phyloP scores from a whole-genome alignment of 345 rosid species.

The Brassica cretica region DNA sequence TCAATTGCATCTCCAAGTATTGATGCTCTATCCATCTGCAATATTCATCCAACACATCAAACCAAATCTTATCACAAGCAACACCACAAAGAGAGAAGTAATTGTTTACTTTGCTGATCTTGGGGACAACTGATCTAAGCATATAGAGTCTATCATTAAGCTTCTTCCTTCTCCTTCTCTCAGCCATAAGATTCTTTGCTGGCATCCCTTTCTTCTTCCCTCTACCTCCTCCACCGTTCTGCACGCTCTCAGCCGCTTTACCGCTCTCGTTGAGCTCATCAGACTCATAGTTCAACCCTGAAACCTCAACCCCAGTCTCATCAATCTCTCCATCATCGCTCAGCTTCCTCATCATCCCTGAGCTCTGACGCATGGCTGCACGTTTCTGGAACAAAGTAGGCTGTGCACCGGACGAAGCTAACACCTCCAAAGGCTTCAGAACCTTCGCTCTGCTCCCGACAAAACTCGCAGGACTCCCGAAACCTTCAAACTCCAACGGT shows the following conservation, averaged over 20 bases:
- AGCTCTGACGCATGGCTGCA: slow-evolving; percentile 60
- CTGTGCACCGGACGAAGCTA: slow-evolving; percentile 55
- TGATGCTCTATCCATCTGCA: slow-evolving; percentile 97
- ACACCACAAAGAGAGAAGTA: slow-evolving; percentile 19
- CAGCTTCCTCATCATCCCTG: slow-evolving; percentile 41
- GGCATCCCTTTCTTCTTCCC: slow-evolving; percentile 92
- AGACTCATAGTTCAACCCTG: slow-evolving; percentile 76
- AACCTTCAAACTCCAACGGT: slow-evolving; percentile 48
- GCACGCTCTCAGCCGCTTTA: slow-evolving; percentile 51
- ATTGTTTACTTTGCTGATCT: slow-evolving; percentile 83
- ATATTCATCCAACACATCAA: slow-evolving; percentile 23
- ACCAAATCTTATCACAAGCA: background rate
- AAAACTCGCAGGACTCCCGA: slow-evolving; percentile 49
- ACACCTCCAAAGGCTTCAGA: slow-evolving; percentile 59
- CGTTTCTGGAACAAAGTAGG: slow-evolving; percentile 85
- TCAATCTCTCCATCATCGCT: slow-evolving; percentile 48
- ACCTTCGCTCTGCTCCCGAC: slow-evolving; percentile 44
- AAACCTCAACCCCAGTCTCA: slow-evolving; percentile 57
- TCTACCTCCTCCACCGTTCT: slow-evolving; percentile 51
- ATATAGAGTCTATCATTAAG: slow-evolving; percentile 96
- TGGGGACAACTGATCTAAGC: slow-evolving; percentile 98
- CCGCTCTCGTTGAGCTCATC: slow-evolving; percentile 56
- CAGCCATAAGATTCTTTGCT: slow-evolving; percentile 96
- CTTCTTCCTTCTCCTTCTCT: slow-evolving; percentile 93
- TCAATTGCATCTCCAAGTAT: slow-evolving; percentile 97